Base-by-base conservation (phyloP, 176 grass and related monocot genomes). In the Lolium rigidum region DNA sequence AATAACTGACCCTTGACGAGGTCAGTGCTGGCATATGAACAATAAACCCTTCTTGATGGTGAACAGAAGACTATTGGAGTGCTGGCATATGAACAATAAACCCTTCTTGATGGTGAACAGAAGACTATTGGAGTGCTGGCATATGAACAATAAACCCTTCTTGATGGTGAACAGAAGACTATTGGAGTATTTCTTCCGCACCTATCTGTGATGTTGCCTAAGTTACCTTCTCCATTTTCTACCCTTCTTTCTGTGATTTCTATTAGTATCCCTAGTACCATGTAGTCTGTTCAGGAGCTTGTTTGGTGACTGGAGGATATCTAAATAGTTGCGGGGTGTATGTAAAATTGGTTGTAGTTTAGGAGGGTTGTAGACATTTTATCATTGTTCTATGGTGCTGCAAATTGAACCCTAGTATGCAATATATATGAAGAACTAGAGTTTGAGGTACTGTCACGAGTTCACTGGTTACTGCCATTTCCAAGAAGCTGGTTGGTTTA, bases 321-420 rank as follows among this genome's bases (percentile, higher is more conserved):
- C 38, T 46, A 61, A 69, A 80, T 69, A 39, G 25, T 11, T 87
- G 28, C 26, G 38, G 49, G 74, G 80, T 74, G 49, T 87, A 28
- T 28, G 66, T 87, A 90, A 56, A 86, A 84, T 87, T 68, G 47
- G 76, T 83, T 80, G 68, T 83, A 80, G 25, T 60, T 84, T 80
- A 81, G 77, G 83, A 50, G 26, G 61, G 16, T 10, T 73, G 67
- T 80, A 37, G 67, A 54, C 70, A 82, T 87, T 52, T 64, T 83
- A 58, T 54, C 9, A 50, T 13, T 75, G 37, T 76, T 76, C 50
- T 3, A 77, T 76, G 76, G 26, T 89, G 60, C 69, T 80, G 39
- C 44, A 69, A 81, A 70, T 18, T 59, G 43, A 83, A 47, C 66
- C 38, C 13, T 35, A 50, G 55, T 55, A 72, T 90, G 57, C 47